phyloP scores from a whole-genome alignment of 2,329 filamentous ascomycete species.

The Sporothrix mexicana region DNA sequence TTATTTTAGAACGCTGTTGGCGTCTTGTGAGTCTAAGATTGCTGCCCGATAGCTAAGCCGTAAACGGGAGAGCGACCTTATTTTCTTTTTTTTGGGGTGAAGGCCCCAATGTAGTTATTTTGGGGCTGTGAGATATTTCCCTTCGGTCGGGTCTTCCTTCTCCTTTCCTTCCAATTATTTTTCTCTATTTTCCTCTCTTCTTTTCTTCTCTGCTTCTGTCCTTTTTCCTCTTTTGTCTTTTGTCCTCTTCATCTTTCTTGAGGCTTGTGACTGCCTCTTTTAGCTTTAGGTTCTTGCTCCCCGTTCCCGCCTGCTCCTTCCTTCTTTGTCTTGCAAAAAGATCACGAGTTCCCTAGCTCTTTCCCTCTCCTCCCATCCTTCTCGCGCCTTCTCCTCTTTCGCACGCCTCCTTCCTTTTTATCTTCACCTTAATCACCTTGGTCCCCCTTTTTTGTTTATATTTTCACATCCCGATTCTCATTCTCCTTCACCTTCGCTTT shows the following conservation, averaged over 20 bases:
- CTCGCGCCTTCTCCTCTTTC: constrained; percentile 9
- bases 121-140: constrained; percentile 9
- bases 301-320: constrained; percentile 18
- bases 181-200: neutral
- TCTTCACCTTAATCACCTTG: neutral
- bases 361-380: constrained; percentile 3
- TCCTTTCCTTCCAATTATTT: neutral
- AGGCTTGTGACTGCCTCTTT: neutral
- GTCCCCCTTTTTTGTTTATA: neutral
- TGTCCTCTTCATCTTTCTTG: neutral
- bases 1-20: neutral
- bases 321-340: constrained; percentile 20
- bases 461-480: neutral
- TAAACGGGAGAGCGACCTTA: neutral
- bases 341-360: constrained; percentile 25
- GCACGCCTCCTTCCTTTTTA: neutral
- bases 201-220: neutral
- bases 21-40: neutral
- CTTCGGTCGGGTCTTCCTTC: neutral
- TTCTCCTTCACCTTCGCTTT: neutral
- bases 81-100: neutral
- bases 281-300: neutral
- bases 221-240: neutral
- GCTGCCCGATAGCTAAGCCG: constrained; percentile 13
- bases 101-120: neutral